Percentiles rank a stretch among this genome's conserved stretches.
phyloP scores from a whole-genome alignment of 2,329 filamentous ascomycete genomes.

The Fusarium sp. region DNA sequence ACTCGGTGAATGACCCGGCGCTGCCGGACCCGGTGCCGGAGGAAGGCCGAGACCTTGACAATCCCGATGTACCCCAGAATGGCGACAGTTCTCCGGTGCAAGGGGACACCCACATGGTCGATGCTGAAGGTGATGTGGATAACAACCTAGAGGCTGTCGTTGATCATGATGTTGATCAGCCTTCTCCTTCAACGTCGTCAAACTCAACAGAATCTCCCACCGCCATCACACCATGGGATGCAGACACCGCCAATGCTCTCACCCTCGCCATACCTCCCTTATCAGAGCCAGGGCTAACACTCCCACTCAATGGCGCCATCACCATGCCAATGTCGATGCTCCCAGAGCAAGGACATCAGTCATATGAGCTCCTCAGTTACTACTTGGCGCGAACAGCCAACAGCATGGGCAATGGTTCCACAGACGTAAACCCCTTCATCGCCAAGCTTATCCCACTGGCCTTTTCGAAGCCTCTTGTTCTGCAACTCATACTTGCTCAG shows the following conservation, averaged over 20 bases:
- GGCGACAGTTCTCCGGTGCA: slow-evolving; percentile 35
- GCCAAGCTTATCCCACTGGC: slow-evolving; percentile 61
- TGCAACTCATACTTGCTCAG: slow-evolving; percentile 63
- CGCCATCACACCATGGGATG: slow-evolving; percentile 26
- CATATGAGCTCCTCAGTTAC: slow-evolving; percentile 60
- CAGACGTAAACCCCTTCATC: slow-evolving; percentile 61
- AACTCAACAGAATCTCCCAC: slow-evolving; percentile 40
- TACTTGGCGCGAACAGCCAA: slow-evolving; percentile 60
- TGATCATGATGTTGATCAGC: slow-evolving; percentile 37
- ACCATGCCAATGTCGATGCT: slow-evolving; percentile 50
- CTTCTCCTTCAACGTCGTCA: slow-evolving; percentile 40
- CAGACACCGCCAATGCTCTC: slow-evolving; percentile 40
- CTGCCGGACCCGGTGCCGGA: slow-evolving; percentile 31
- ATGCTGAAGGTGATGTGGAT: slow-evolving; percentile 41
- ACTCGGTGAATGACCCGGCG: slow-evolving; percentile 33
- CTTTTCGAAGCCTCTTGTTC: slow-evolving; percentile 60
- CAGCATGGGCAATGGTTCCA: slow-evolving; percentile 63
- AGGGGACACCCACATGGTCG: slow-evolving; percentile 45
- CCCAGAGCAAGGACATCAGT: slow-evolving; percentile 52
- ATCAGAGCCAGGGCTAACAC: slow-evolving; percentile 12
- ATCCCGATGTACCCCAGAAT: slow-evolving; percentile 22
- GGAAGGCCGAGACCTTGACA: slow-evolving; percentile 19
- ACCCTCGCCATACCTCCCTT: slow-evolving; percentile 31
- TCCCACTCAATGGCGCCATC: slow-evolving; percentile 39
- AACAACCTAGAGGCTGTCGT: slow-evolving; percentile 21